phyloP scores from a whole-genome alignment of 2,329 filamentous ascomycete genomes.

The Pseudogymnoascus destructans region DNA sequence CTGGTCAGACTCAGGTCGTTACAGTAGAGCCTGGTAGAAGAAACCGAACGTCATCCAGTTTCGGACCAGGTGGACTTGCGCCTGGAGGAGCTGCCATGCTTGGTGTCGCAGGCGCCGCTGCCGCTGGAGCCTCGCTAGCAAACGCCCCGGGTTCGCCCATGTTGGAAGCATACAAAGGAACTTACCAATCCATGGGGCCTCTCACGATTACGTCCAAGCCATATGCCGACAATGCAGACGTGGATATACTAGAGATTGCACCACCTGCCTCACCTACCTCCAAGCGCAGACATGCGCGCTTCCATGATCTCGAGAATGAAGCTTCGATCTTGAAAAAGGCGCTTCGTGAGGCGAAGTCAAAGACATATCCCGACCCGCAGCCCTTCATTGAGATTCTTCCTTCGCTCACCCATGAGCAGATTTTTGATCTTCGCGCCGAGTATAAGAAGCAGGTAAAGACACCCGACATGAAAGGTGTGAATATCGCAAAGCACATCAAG shows the following conservation, averaged over 20 bases:
- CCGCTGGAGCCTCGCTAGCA: slow-evolving; percentile 31
- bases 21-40: slow-evolving; percentile 23
- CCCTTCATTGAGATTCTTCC: slow-evolving; percentile 76
- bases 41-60: slow-evolving; percentile 19
- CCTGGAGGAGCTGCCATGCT: slow-evolving; percentile 20
- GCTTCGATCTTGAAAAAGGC: slow-evolving; percentile 64
- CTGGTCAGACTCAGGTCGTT: slow-evolving; percentile 17
- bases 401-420: slow-evolving; percentile 70
- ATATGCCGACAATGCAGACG: slow-evolving; percentile 35
- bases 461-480: slow-evolving; percentile 64
- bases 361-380: slow-evolving; percentile 48
- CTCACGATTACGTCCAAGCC: slow-evolving; percentile 41
- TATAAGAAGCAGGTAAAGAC: slow-evolving; percentile 87
- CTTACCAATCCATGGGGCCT: slow-evolving; percentile 85
- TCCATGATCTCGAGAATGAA: slow-evolving; percentile 74
- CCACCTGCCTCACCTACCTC: slow-evolving; percentile 40
- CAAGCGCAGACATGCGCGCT: slow-evolving; percentile 50
- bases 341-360: slow-evolving; percentile 45
- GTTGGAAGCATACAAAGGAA: slow-evolving; percentile 83
- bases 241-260: slow-evolving; percentile 31
- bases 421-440: slow-evolving; percentile 71
- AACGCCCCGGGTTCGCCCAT: slow-evolving; percentile 67
- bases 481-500: slow-evolving; percentile 76
- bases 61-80: slow-evolving; percentile 16
- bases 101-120: slow-evolving; percentile 22